Conservation (phyloP, 1,284 basidiomycete species). For the Golubevia sp. region DNA sequence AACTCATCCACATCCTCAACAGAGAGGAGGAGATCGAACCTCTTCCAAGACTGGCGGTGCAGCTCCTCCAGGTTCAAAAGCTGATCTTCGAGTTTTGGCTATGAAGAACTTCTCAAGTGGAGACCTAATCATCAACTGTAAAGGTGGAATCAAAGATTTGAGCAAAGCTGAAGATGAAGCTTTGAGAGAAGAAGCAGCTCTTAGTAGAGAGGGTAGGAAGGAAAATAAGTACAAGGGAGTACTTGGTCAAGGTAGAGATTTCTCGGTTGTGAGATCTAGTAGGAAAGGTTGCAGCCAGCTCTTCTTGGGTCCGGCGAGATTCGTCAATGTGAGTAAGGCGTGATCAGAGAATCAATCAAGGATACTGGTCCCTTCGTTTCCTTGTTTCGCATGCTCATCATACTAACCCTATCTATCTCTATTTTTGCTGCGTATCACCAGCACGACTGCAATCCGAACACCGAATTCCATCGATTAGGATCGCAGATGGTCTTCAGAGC, state of each 20-base stretch:
- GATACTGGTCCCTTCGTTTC: neutral
- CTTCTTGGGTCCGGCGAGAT: constrained; percentile 54
- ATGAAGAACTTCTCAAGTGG: constrained; percentile 45
- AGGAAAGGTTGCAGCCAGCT: constrained; percentile 56
- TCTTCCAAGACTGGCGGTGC: neutral
- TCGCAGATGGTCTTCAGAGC: constrained; percentile 50
- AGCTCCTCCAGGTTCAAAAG: constrained; percentile 17
- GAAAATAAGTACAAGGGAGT: constrained; percentile 36
- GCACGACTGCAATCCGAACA: constrained; percentile 59
- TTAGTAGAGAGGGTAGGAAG: neutral
- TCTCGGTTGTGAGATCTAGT: constrained; percentile 52
- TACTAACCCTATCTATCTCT: neutral
- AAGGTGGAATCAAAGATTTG: constrained; percentile 55
- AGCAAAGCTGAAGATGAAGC: constrained; percentile 55
- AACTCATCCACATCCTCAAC: neutral
- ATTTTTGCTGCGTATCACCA: neutral
- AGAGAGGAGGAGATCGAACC: neutral
- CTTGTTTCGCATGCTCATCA: neutral
- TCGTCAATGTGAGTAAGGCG: constrained; percentile 38
- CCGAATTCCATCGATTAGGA: constrained; percentile 53
- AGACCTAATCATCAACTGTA: constrained; percentile 48
- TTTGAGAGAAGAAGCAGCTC: constrained; percentile 47
- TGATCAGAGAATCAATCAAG: neutral
- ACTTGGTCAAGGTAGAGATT: constrained; percentile 46
- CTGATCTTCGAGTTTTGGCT: constrained; percentile 53